phyloP scores from a whole-genome alignment of 495 filamentous ascomycete species.

The Aspergillus baeticus region DNA sequence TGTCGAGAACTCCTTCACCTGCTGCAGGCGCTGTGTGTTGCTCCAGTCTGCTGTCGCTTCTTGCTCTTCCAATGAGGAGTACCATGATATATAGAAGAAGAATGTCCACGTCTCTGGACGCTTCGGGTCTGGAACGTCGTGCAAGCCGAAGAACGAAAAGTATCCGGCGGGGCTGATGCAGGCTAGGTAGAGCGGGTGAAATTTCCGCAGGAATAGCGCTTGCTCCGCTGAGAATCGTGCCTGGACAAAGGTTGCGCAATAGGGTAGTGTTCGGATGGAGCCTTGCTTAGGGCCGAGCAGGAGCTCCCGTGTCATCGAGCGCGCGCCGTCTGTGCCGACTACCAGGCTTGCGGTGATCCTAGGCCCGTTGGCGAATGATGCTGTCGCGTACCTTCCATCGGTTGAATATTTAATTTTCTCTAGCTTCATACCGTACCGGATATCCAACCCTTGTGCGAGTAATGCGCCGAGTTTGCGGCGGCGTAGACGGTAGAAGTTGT shows the following conservation, averaged over 20 bases:
- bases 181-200: constrained; percentile 26
- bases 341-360: constrained; percentile 23
- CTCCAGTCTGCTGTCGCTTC: constrained; percentile 17
- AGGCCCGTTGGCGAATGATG: constrained; percentile 20
- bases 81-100: constrained; percentile 34
- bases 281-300: constrained; percentile 37
- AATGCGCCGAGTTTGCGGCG: constrained; percentile 41
- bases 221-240: constrained; percentile 29
- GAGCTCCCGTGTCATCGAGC: constrained; percentile 35
- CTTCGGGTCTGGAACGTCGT: constrained; percentile 36
- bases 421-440: constrained; percentile 21
- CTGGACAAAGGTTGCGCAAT: constrained; percentile 35
- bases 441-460: constrained; percentile 37
- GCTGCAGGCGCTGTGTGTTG: constrained; percentile 16
- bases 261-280: constrained; percentile 21
- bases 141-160: constrained; percentile 27
- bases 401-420: constrained; percentile 11
- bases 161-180: constrained; percentile 20
- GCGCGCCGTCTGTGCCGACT: constrained; percentile 49
- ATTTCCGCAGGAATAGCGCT: constrained; percentile 30
- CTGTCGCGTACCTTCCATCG: constrained; percentile 21
- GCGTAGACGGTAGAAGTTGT: constrained; percentile 45
- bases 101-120: constrained; percentile 47
- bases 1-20: constrained; percentile 22
- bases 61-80: constrained; percentile 30